Conservation (phyloP, 169 alveolate genomes). For the Eimeria maxima region DNA sequence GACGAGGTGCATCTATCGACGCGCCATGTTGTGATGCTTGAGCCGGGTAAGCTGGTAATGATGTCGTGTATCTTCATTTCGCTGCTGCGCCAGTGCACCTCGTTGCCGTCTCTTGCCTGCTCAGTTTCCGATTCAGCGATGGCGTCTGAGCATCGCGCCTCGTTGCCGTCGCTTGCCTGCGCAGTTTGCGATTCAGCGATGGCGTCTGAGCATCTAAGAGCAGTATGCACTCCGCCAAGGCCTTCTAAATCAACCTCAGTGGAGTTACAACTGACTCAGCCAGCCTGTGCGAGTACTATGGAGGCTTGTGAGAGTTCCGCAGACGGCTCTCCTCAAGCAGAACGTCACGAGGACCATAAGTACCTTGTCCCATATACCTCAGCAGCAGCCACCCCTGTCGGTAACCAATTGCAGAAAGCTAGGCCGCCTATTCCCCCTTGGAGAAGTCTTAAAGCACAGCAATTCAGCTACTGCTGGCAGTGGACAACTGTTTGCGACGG, state of each 20-base stretch:
- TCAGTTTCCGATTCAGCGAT: not conserved
- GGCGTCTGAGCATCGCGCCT: not conserved
- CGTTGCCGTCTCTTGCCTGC: not conserved
- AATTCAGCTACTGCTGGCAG: conserved; percentile 28
- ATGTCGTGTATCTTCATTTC: not conserved
- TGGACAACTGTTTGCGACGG: conserved; percentile 36
- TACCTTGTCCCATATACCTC: not conserved
- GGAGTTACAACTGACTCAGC: not conserved
- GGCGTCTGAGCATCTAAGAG: not conserved
- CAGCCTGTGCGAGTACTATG: not conserved
- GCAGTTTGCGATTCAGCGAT: not conserved
- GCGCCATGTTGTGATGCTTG: conserved; percentile 42
- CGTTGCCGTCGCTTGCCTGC: not conserved
- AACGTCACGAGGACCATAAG: not conserved
- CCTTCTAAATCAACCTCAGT: not conserved
- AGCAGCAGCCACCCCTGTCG: not conserved
- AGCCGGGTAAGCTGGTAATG: conserved; percentile 40
- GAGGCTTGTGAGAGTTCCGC: not conserved
- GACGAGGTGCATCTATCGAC: conserved; percentile 62
- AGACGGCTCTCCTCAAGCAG: not conserved
- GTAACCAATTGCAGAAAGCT: not conserved
- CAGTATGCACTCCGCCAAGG: not conserved
- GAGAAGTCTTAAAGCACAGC: conserved; percentile 34
- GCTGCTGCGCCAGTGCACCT: not conserved
- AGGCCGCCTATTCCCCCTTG: conserved; percentile 24